A percentile compares a stretch with the other conserved stretches of the same genome.
Evolutionary conservation across 441 rosid genomes (phyloP).

Genomic region (Bocquillonia castaneifolia): DNA sequence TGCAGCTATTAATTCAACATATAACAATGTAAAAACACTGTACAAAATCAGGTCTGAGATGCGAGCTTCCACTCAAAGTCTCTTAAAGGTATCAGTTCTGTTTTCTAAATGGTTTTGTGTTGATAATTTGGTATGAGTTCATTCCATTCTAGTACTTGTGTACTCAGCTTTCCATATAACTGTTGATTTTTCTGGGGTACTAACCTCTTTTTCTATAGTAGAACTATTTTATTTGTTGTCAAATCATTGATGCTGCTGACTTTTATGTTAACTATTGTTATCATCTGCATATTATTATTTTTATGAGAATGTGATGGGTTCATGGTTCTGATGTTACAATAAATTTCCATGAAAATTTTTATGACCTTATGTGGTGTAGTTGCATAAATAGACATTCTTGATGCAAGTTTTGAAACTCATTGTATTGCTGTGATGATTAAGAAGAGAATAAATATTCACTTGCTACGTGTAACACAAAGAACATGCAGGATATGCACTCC

Average conservation of each 20-base stretch:
- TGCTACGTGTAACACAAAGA: neutral
- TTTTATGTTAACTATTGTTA: neutral
- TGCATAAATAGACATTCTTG: neutral
- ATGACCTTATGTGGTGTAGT: neutral
- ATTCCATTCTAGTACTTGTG: neutral
- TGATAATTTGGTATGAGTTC: constrained; percentile 8
- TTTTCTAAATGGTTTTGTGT: constrained; percentile 10
- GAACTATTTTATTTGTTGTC: neutral
- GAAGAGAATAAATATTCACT: neutral
- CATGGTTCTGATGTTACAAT: no score
- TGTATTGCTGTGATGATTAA: neutral
- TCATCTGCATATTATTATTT: neutral
- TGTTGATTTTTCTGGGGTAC: neutral
- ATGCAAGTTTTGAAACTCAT: neutral
- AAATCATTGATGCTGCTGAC: neutral
- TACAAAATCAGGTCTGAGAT: constrained; percentile 74
- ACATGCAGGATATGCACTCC: neutral
- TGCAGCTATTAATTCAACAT: constrained; percentile 48
- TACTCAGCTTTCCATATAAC: neutral
- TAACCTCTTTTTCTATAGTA: neutral
- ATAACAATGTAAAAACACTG: constrained; percentile 49
- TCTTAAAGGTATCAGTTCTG: constrained; percentile 55
- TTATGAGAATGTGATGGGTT: neutral
- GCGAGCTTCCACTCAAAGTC: constrained; percentile 66
- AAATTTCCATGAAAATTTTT: neutral